Conservation (phyloP, 1,284 basidiomycete genomes). For the Irpex rosettiformis region DNA sequence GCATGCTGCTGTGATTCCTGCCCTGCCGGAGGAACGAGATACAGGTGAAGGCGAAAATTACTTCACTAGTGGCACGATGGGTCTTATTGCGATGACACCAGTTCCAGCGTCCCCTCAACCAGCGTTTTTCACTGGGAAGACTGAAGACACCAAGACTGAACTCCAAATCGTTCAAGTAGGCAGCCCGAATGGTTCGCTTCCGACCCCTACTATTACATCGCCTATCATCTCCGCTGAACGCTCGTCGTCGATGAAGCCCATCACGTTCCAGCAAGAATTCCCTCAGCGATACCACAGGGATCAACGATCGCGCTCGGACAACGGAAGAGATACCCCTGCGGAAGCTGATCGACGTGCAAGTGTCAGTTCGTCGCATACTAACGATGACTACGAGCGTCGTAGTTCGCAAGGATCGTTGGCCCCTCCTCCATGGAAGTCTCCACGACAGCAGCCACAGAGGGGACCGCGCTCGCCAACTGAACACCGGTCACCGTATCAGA, state of each 20-base stretch:
- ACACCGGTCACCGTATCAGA: conserved; percentile 22
- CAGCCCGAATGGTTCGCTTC: conserved; percentile 14
- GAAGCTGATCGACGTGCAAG: conserved; percentile 15
- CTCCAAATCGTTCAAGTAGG: conserved; percentile 29
- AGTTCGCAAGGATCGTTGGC: conserved; percentile 3
- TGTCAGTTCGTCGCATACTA: conserved; percentile 10
- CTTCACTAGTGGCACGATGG: conserved; percentile 12
- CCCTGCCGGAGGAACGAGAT: conserved; percentile 59
- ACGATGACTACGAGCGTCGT: conserved; percentile 6
- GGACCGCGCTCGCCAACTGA: conserved; percentile 22
- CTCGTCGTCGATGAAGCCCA: conserved; percentile 21
- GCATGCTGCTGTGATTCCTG: conserved; percentile 74
- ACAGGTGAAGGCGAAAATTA: conserved; percentile 15
- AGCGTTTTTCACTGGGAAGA: background rate
- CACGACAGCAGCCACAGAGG: conserved; percentile 19
- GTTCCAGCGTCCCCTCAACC: conserved; percentile 8
- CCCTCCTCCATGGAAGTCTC: conserved; percentile 17
- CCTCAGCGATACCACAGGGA: conserved; percentile 8
- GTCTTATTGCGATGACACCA: conserved; percentile 10
- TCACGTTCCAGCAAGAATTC: conserved; percentile 30
- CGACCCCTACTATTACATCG: conserved; percentile 10
- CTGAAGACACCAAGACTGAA: conserved; percentile 18
- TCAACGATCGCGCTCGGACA: conserved; percentile 15
- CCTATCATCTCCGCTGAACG: conserved; percentile 5
- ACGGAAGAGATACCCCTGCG: background rate